A percentile compares a stretch with the other conserved stretches of the same genome.
Conservation (phyloP, 805 yeast species). For the Schwanniomyces pseudopolymorphus region DNA sequence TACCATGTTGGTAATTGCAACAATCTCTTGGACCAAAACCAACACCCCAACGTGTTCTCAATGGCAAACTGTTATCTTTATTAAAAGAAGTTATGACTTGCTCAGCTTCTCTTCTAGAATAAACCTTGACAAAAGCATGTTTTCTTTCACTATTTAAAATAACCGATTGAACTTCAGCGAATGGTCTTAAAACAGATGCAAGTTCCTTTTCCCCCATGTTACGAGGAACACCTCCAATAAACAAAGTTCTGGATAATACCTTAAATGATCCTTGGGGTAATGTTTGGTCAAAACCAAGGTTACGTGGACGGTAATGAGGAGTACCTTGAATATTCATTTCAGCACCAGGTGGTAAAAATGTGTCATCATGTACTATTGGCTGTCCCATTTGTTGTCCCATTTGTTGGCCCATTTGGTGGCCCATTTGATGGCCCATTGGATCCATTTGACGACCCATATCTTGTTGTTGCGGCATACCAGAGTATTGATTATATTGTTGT, state of each 20-base stretch:
- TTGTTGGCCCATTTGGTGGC: conserved; percentile 2
- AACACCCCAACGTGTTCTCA: conserved; percentile 97
- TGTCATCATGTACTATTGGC: conserved; percentile 2
- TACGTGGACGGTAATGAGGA: conserved; percentile 74
- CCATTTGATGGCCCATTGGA: conserved; percentile 9
- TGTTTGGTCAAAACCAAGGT: conserved; percentile 65
- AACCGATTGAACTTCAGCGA: conserved; percentile 88
- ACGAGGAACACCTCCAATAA: conserved; percentile 90
- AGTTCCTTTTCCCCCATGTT: conserved; percentile 76
- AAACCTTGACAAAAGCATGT: conserved; percentile 95
- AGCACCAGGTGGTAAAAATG: conserved; percentile 36
- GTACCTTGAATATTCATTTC: conserved; percentile 71
- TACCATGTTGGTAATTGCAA: conserved; percentile 90
- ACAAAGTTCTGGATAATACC: conserved; percentile 85
- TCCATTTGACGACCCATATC: conserved; percentile 6
- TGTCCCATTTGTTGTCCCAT: conserved; percentile 5
- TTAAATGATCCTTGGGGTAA: conserved; percentile 78
- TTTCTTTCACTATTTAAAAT: conserved; percentile 85
- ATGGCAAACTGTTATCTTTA: conserved; percentile 58
- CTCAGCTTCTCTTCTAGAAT: conserved; percentile 90
- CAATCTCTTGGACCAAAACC: conserved; percentile 99
- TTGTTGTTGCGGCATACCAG: conserved; percentile 10
- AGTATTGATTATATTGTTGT: conserved; percentile 8
- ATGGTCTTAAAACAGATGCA: conserved; percentile 71
- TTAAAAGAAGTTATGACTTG: conserved; percentile 70